A percentile compares a stretch with the other conserved stretches of the same genome.
Conservation (phyloP, 352 stramenopile genomes). For the Halophytophthora batemanensis region DNA sequence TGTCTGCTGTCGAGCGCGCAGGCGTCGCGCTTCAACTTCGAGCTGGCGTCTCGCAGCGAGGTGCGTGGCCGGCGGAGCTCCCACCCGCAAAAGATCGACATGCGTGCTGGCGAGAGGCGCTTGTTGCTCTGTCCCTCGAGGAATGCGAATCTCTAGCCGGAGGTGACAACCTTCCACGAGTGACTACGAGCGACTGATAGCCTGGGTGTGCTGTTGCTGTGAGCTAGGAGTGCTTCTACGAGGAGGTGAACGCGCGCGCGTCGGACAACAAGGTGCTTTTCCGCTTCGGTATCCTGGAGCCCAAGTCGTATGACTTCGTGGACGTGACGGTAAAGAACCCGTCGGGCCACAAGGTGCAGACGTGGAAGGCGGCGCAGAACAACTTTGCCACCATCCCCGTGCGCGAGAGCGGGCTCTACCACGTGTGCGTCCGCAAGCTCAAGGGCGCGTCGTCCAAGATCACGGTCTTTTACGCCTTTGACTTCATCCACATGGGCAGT, state of each 20-base stretch:
- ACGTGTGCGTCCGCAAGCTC: slow-evolving; percentile 73
- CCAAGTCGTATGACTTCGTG: slow-evolving; percentile 48
- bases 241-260: slow-evolving; percentile 50
- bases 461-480: slow-evolving; percentile 77
- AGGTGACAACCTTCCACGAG: too few species aligned
- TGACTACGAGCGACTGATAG: too few species aligned
- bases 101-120: too few species aligned
- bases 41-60: slow-evolving; percentile 33
- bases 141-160: not conserved
- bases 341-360: slow-evolving; percentile 39
- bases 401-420: slow-evolving; percentile 75
- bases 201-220: not conserved
- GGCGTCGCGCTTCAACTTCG: slow-evolving; percentile 52
- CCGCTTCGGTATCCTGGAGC: slow-evolving; percentile 56
- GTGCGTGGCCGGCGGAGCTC: slow-evolving; percentile 9
- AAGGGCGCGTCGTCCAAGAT: slow-evolving; percentile 51
- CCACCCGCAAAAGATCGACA: not conserved
- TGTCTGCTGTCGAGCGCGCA: slow-evolving; percentile 9
- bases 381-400: slow-evolving; percentile 50
- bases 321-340: slow-evolving; percentile 59
- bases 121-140: not conserved
- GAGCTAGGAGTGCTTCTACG: slow-evolving; percentile 53
- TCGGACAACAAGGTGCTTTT: slow-evolving; percentile 63
- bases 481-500: slow-evolving; percentile 66
- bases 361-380: slow-evolving; percentile 63